Percentiles rank a stretch among this genome's conserved stretches.
Conservation (phyloP, 2,329 filamentous ascomycete genomes). For the Colletotrichum spaethianum region DNA sequence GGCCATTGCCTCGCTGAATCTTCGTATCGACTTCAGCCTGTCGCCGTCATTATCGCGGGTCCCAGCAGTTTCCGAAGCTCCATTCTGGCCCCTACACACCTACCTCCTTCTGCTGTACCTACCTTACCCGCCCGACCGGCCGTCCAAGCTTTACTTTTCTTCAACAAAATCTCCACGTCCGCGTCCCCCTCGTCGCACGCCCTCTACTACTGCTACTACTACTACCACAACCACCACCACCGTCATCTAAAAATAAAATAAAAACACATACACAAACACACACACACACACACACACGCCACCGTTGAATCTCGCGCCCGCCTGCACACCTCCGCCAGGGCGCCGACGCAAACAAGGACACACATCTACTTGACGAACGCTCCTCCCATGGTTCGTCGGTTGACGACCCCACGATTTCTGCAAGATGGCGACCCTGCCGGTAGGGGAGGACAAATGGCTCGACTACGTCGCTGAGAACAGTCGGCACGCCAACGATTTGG, state of each 20-base stretch:
- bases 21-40: conserved; percentile 4
- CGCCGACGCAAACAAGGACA: neutral
- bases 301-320: neutral
- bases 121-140: conserved; percentile 19
- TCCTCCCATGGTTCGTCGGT: conserved; percentile 39
- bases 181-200: conserved; percentile 2
- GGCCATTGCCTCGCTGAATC: conserved; percentile 6
- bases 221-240: neutral
- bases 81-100: neutral
- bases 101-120: neutral
- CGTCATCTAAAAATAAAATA: neutral
- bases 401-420: conserved; percentile 37
- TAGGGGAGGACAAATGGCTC: conserved; percentile 84
- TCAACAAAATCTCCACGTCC: conserved; percentile 22
- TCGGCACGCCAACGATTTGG: conserved; percentile 71
- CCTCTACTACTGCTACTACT: neutral
- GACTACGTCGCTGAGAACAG: conserved; percentile 83
- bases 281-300: neutral
- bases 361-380: neutral
- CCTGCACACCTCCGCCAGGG: neutral
- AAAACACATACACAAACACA: neutral
- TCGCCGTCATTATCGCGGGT: conserved; percentile 1
- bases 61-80: conserved; percentile 6
- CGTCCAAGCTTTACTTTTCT: conserved; percentile 29
- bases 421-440: conserved; percentile 66